Evolutionary conservation across 2,329 filamentous ascomycete genomes (phyloP).

Genomic region (Fusarium mangiferae): DNA sequence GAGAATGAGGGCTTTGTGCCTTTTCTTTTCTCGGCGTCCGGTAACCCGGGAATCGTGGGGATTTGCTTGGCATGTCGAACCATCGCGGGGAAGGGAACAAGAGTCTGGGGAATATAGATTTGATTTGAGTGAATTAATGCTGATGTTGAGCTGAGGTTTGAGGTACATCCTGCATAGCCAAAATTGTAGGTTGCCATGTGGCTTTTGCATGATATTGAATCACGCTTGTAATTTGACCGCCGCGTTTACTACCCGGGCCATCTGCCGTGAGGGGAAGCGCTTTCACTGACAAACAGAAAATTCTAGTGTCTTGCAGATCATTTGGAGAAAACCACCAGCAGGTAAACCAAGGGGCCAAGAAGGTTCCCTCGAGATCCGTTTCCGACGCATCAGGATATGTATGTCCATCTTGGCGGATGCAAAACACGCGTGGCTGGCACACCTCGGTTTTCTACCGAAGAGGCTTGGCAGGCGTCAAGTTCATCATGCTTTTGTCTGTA

Average conservation of each 20-base stretch:
- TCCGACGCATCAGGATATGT: not conserved
- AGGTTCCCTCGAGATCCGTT: not conserved
- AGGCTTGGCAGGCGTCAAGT: not conserved
- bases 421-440: not conserved
- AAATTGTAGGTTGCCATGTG: not conserved
- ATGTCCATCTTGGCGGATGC: not conserved
- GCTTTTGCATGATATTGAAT: not conserved
- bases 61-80: not conserved
- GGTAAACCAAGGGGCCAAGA: not conserved
- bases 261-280: not conserved
- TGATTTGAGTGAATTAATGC: not conserved
- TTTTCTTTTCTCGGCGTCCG: not conserved
- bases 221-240: not conserved
- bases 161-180: not conserved
- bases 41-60: not conserved
- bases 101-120: not conserved
- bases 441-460: not conserved
- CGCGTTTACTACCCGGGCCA: not conserved
- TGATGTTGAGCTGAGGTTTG: no score
- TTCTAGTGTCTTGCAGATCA: not conserved
- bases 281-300: not conserved
- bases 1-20: not conserved
- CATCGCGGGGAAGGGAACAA: not conserved
- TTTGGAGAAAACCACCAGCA: not conserved
- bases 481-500: fast-evolving